Percentiles rank a stretch among this genome's conserved stretches.
Conservation (phyloP, 805 yeast species). For the Candida stauntonica region DNA sequence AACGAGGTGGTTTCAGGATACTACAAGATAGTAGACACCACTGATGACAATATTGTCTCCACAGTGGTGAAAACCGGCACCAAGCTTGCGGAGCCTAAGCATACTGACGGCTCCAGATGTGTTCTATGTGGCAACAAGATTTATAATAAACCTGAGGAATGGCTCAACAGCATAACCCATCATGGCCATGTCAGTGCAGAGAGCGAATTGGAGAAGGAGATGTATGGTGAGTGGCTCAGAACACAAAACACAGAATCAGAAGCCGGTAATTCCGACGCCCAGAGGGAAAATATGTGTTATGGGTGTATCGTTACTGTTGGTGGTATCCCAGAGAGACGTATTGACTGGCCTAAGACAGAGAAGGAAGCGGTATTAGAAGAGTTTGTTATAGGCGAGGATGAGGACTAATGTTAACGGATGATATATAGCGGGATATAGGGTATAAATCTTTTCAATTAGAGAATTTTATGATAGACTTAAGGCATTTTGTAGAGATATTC, state of each 20-base stretch:
- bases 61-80: conserved; percentile 90
- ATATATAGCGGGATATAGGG: not conserved
- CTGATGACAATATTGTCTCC: conserved; percentile 84
- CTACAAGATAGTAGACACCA: conserved; percentile 65
- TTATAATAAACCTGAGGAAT: conserved; percentile 52
- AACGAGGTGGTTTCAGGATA: conserved; percentile 74
- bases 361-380: conserved; percentile 41
- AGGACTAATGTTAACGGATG: conserved; percentile 3
- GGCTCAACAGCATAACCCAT: conserved; percentile 71
- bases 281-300: conserved; percentile 64
- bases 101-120: conserved; percentile 36
- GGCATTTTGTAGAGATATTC: too few species aligned
- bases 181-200: conserved; percentile 46
- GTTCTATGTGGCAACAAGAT: conserved; percentile 52
- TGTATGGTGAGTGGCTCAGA: conserved; percentile 32
- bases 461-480: too few species aligned
- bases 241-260: conserved; percentile 15
- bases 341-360: conserved; percentile 38
- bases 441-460: too few species aligned
- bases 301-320: conserved; percentile 70
- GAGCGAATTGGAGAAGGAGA: conserved; percentile 37
- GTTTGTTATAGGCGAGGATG: conserved; percentile 40
- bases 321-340: conserved; percentile 31
- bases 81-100: conserved; percentile 54
- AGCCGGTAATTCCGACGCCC: conserved; percentile 24